These are phyloP conservation scores for Monosporozyma unispora DNA, from an alignment of 805 yeast genomes.

Conservation along the genomic window DNA sequence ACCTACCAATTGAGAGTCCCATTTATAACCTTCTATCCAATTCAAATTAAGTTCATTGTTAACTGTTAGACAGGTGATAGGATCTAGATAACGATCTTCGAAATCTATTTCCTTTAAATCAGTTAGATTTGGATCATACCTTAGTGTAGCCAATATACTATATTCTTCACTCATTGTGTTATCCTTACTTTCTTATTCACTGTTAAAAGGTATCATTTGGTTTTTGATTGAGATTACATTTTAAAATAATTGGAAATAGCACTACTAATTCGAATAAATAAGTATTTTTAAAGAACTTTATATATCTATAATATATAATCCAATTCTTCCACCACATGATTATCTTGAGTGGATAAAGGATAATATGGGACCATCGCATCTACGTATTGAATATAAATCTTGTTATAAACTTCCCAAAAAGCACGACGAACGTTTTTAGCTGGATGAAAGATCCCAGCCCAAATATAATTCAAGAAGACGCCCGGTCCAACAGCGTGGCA, in stretches of 20 bases:
- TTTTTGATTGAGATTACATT: background rate
- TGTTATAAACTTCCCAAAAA: slow-evolving; percentile 79
- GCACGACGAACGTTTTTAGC: slow-evolving; percentile 77
- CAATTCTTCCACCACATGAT: slow-evolving; percentile 38
- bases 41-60: background rate
- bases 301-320: slow-evolving; percentile 30
- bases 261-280: no score
- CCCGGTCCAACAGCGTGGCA: slow-evolving; percentile 72
- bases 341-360: slow-evolving; percentile 44
- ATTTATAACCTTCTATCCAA: slow-evolving; percentile 4
- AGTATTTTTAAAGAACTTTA: background rate
- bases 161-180: background rate
- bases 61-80: background rate
- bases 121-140: slow-evolving; percentile 59
- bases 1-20: background rate
- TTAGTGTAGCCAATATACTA: slow-evolving; percentile 51
- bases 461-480: slow-evolving; percentile 57
- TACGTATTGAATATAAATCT: slow-evolving; percentile 60
- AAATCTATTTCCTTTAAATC: background rate
- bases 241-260: background rate
- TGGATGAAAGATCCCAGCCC: slow-evolving; percentile 91
- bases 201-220: background rate
- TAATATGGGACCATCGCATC: slow-evolving; percentile 78
- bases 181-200: background rate
- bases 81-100: no score